phyloP scores from a whole-genome alignment of 1,139 yeast species.

The Geotrichum reessii region DNA sequence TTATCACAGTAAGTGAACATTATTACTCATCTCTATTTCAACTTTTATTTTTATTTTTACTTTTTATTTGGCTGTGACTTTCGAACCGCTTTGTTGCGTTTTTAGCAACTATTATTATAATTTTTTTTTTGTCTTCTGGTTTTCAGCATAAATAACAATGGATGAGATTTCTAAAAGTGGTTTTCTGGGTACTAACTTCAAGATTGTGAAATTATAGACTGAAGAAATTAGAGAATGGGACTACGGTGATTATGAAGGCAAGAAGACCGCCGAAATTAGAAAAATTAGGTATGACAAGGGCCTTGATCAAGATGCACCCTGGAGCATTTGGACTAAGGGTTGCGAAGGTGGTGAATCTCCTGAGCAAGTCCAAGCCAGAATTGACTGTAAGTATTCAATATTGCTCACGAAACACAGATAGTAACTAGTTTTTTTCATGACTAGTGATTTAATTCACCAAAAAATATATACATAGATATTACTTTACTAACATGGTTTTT shows the following conservation, averaged over 20 bases:
- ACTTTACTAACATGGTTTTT: not conserved
- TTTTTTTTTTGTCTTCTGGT: not conserved
- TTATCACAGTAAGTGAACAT: constrained; percentile 8
- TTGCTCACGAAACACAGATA: too few species aligned
- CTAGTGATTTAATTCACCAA: too few species aligned
- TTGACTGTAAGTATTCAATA: constrained; percentile 44
- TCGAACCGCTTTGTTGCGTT: too few species aligned
- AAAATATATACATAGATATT: too few species aligned
- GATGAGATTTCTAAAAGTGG: too few species aligned
- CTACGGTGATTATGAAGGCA: constrained; percentile 92
- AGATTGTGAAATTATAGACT: constrained; percentile 35
- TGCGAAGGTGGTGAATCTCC: constrained; percentile 84
- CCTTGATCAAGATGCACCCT: constrained; percentile 43
- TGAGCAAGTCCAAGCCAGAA: constrained; percentile 56
- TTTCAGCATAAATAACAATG: too few species aligned
- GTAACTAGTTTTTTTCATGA: too few species aligned
- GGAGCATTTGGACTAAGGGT: constrained; percentile 90
- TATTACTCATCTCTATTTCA: not conserved
- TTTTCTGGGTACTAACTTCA: constrained; percentile 20
- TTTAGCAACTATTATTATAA: not conserved
- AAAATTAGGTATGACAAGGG: constrained; percentile 57
- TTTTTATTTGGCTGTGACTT: too few species aligned
- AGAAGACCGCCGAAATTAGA: constrained; percentile 60
- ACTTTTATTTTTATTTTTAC: not conserved
- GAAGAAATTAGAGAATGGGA: constrained; percentile 89